Evolutionary conservation across 768 basidiomycete species (phyloP).

Genomic region (Hypholoma sublateritium): DNA sequence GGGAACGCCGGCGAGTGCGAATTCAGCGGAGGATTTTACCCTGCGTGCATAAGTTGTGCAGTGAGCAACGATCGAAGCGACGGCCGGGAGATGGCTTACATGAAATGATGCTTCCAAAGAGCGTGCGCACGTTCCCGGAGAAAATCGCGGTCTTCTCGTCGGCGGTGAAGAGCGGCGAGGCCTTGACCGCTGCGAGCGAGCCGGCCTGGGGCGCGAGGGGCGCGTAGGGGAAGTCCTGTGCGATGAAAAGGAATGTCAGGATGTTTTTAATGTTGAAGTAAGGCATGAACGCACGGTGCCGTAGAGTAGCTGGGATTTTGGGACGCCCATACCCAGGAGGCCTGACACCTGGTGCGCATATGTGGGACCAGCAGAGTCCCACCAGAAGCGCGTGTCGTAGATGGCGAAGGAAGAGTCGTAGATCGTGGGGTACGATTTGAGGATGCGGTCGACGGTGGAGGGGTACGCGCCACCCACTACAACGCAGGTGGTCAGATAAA

Average conservation of each 20-base stretch:
- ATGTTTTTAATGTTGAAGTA: neutral
- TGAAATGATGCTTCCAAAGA: constrained; percentile 17
- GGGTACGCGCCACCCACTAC: constrained; percentile 35
- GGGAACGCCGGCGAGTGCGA: too few species aligned
- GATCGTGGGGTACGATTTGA: constrained; percentile 29
- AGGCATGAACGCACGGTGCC: constrained; percentile 27
- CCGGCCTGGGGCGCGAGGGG: constrained; percentile 21
- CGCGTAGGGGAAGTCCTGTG: constrained; percentile 30
- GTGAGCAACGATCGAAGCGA: neutral
- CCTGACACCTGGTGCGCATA: constrained; percentile 34
- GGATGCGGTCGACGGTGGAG: constrained; percentile 32
- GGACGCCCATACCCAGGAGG: constrained; percentile 30
- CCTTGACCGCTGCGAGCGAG: constrained; percentile 19
- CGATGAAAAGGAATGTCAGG: neutral
- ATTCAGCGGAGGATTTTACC: too few species aligned
- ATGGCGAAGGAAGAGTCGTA: constrained; percentile 33
- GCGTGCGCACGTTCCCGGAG: constrained; percentile 15
- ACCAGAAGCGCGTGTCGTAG: constrained; percentile 35
- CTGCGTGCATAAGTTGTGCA: too few species aligned
- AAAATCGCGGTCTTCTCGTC: constrained; percentile 20
- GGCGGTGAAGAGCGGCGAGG: constrained; percentile 19
- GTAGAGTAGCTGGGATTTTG: constrained; percentile 31
- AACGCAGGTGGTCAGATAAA: neutral
- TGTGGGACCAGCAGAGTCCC: constrained; percentile 38
- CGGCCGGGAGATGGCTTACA: neutral